A percentile compares a stretch with the other conserved stretches of the same genome.
These are phyloP conservation scores for Globisporangium cederbergense DNA, from an alignment of 352 stramenopile species.

Conservation along the genomic window DNA sequence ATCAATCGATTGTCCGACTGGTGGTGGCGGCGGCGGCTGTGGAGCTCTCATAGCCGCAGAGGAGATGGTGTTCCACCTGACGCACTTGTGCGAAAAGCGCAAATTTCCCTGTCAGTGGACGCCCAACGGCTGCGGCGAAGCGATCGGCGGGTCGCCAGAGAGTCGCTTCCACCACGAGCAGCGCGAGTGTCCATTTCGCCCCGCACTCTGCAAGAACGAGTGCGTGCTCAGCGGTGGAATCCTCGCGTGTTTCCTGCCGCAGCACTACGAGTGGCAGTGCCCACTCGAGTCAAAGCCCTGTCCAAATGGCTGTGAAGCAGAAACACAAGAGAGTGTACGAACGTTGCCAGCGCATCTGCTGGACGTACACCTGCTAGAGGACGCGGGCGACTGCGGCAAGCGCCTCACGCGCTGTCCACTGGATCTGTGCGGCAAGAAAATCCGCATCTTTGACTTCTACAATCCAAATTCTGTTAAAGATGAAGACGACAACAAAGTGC, in stretches of 20 bases:
- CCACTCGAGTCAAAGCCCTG: conserved; percentile 41
- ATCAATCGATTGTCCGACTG: too few relatives aligned
- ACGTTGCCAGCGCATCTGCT: conserved; percentile 31
- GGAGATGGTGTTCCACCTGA: conserved; percentile 59
- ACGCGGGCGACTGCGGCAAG: conserved; percentile 43
- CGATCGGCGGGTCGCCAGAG: conserved; percentile 35
- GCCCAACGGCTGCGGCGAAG: conserved; percentile 37
- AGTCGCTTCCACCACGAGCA: conserved; percentile 54
- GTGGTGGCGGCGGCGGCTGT: conserved; percentile 38
- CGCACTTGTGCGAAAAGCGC: conserved; percentile 43
- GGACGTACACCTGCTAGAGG: conserved; percentile 38
- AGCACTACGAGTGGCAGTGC: conserved; percentile 76
- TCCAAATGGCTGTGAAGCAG: conserved; percentile 21
- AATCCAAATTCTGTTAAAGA: background rate
- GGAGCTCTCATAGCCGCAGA: conserved; percentile 39
- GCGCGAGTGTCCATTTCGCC: conserved; percentile 50
- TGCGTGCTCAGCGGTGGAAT: conserved; percentile 42
- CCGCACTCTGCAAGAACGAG: conserved; percentile 43
- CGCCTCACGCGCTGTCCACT: conserved; percentile 41
- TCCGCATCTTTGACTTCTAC: conserved; percentile 41
- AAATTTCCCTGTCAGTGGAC: conserved; percentile 52
- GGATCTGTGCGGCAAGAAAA: conserved; percentile 65
- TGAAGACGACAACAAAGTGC: background rate
- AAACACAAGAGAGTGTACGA: background rate
- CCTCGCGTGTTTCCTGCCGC: conserved; percentile 38